These are phyloP conservation scores for Nicotiana undulata DNA, from an alignment of 257 asterid genomes.

Conservation along the genomic window DNA sequence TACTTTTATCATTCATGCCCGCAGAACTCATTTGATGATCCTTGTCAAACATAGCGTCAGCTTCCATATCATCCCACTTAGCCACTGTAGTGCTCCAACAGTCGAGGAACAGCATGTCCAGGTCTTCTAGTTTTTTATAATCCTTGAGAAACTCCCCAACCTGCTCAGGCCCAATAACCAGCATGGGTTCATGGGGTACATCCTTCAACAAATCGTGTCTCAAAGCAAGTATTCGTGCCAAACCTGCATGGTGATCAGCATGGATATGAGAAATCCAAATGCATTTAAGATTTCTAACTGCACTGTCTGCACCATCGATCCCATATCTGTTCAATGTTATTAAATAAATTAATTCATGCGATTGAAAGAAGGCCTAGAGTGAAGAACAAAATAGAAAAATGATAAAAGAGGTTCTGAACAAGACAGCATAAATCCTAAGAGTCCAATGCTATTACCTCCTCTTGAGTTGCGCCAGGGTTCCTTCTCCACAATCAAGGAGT, in stretches of 20 bases:
- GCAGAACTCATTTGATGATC: neutral
- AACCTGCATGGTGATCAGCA: conserved; percentile 94
- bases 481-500: conserved; percentile 93
- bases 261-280: conserved; percentile 98
- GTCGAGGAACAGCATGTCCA: conserved; percentile 81
- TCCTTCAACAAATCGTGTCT: conserved; percentile 57
- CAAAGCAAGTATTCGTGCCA: conserved; percentile 80
- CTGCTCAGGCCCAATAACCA: conserved; percentile 76
- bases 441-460: conserved; percentile 43
- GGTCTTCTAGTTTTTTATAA: conserved; percentile 84
- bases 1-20: conserved; percentile 14
- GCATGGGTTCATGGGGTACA: conserved; percentile 52
- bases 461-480: conserved; percentile 87
- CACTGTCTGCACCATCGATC: conserved; percentile 63
- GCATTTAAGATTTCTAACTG: conserved; percentile 56
- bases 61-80: conserved; percentile 33
- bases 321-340: conserved; percentile 49
- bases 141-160: conserved; percentile 78
- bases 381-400: neutral
- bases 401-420: neutral
- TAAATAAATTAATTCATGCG: neutral
- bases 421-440: neutral
- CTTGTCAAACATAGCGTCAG: neutral
- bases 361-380: neutral
- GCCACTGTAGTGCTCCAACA: conserved; percentile 60